Evolutionary conservation across 1,284 basidiomycete species (phyloP).

Genomic region (Boletus mariae): DNA sequence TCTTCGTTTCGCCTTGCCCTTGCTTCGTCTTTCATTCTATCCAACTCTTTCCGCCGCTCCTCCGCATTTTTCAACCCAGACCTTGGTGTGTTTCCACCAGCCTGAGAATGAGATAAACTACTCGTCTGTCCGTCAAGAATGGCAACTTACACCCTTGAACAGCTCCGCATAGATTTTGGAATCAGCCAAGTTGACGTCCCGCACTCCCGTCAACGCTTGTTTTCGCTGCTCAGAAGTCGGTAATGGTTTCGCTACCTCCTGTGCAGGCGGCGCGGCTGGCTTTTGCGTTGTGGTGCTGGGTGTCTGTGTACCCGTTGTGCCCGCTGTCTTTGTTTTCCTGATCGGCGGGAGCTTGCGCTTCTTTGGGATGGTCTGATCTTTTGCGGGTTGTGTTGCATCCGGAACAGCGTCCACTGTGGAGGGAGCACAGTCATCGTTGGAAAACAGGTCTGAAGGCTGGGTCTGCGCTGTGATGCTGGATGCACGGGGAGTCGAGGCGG

Average conservation of each 20-base stretch:
- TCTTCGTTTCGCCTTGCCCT: constrained; percentile 54
- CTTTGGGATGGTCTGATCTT: constrained; percentile 39
- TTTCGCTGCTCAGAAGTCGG: constrained; percentile 36
- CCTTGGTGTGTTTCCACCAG: constrained; percentile 51
- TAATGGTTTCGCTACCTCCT: constrained; percentile 24
- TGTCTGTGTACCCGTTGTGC: constrained; percentile 24
- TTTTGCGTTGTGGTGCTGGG: constrained; percentile 32
- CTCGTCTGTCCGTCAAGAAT: constrained; percentile 2
- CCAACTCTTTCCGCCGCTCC: constrained; percentile 63
- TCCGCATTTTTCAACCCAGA: constrained; percentile 67
- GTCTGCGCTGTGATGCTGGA: constrained; percentile 28
- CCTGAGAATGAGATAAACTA: constrained; percentile 20
- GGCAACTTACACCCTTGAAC: constrained; percentile 55
- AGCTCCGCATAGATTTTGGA: constrained; percentile 59
- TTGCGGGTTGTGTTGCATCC: constrained; percentile 27
- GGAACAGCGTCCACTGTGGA: constrained; percentile 26
- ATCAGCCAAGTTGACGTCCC: constrained; percentile 65
- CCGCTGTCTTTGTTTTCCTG: constrained; percentile 60
- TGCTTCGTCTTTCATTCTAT: constrained; percentile 69
- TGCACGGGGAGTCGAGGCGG: constrained; percentile 18
- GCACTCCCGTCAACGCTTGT: constrained; percentile 37
- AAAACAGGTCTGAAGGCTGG: constrained; percentile 27
- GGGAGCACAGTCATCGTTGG: constrained; percentile 23
- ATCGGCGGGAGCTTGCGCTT: constrained; percentile 69
- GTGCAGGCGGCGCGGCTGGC: constrained; percentile 19